Percentiles rank a stretch among this genome's conserved stretches.
phyloP scores from a whole-genome alignment of 2,329 filamentous ascomycete species.

The Verticillium dahliae region DNA sequence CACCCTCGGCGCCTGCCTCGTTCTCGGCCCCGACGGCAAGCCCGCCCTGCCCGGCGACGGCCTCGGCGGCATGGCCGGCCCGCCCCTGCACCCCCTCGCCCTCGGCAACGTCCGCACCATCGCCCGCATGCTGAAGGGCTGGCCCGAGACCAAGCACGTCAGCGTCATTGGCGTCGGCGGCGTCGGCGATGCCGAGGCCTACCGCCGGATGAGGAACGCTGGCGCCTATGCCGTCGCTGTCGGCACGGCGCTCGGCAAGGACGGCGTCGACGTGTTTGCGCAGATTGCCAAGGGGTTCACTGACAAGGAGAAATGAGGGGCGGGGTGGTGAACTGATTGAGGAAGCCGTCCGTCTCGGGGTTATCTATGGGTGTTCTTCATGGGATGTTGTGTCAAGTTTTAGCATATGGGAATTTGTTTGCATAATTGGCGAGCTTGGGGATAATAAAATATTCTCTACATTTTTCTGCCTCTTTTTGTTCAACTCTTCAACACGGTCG shows the following conservation, averaged over 20 bases:
- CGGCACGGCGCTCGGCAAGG: slow-evolving; percentile 61
- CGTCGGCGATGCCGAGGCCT: slow-evolving; percentile 58
- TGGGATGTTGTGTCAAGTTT: neutral
- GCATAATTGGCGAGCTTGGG: too few relatives aligned
- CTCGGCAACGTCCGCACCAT: slow-evolving; percentile 70
- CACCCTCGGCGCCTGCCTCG: slow-evolving; percentile 61
- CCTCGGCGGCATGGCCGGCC: slow-evolving; percentile 66
- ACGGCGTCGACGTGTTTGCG: slow-evolving; percentile 56
- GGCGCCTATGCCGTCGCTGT: slow-evolving; percentile 63
- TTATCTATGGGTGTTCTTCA: too few relatives aligned
- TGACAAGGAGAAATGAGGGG: neutral
- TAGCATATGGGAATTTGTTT: too few relatives aligned
- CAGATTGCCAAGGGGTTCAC: slow-evolving; percentile 35
- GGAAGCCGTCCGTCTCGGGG: too few relatives aligned
- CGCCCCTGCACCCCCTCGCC: slow-evolving; percentile 65
- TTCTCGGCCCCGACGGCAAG: slow-evolving; percentile 32
- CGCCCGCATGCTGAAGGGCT: slow-evolving; percentile 48
- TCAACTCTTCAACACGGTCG: too few relatives aligned
- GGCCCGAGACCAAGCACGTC: slow-evolving; percentile 42
- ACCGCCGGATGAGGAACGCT: slow-evolving; percentile 56
- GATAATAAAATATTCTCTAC: too few relatives aligned
- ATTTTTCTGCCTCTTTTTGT: too few relatives aligned
- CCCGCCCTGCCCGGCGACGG: slow-evolving; percentile 43
- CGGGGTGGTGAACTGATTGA: too few relatives aligned
- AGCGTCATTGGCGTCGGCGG: slow-evolving; percentile 67